These are phyloP conservation scores for Diplodia seriata DNA, from an alignment of 2,329 filamentous ascomycete genomes.

Conservation along the genomic window DNA sequence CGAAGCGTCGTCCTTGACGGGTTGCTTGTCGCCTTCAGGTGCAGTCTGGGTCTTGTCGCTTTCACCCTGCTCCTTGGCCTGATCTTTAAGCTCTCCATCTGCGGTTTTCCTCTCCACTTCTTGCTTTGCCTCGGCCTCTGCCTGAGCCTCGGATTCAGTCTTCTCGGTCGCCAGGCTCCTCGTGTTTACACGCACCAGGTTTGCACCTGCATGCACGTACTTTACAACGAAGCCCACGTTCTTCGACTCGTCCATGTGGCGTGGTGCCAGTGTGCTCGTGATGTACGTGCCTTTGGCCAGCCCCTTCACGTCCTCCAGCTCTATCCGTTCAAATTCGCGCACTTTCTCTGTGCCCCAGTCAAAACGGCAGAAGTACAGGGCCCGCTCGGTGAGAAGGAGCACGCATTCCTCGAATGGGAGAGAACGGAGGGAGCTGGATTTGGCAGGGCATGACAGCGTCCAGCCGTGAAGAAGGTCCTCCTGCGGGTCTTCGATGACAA, in stretches of 20 bases:
- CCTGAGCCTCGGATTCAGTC: slow-evolving; percentile 52
- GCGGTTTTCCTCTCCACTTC: slow-evolving; percentile 36
- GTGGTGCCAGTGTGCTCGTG: slow-evolving; percentile 80
- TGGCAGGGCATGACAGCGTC: slow-evolving; percentile 80
- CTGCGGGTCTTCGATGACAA: slow-evolving; percentile 76
- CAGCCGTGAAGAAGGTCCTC: slow-evolving; percentile 90
- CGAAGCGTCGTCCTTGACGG: background rate
- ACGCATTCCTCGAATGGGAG: slow-evolving; percentile 87
- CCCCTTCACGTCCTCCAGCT: slow-evolving; percentile 73
- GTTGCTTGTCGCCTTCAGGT: background rate
- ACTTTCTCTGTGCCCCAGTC: slow-evolving; percentile 97
- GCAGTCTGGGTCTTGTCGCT: slow-evolving; percentile 23
- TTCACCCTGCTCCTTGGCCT: background rate
- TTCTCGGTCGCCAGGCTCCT: slow-evolving; percentile 68
- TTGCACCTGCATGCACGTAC: slow-evolving; percentile 74
- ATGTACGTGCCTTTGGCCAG: slow-evolving; percentile 88
- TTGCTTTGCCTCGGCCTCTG: slow-evolving; percentile 33
- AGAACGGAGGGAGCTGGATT: slow-evolving; percentile 69
- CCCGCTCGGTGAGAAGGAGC: slow-evolving; percentile 81
- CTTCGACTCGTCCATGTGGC: slow-evolving; percentile 76
- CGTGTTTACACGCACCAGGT: slow-evolving; percentile 82
- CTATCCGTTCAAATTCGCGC: slow-evolving; percentile 85
- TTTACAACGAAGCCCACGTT: slow-evolving; percentile 86
- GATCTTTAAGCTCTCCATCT: slow-evolving; percentile 23
- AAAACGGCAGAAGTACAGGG: slow-evolving; percentile 87